Evolutionary conservation across 352 stramenopile genomes (phyloP).

Genomic region (Phytopythium delawarense): DNA sequence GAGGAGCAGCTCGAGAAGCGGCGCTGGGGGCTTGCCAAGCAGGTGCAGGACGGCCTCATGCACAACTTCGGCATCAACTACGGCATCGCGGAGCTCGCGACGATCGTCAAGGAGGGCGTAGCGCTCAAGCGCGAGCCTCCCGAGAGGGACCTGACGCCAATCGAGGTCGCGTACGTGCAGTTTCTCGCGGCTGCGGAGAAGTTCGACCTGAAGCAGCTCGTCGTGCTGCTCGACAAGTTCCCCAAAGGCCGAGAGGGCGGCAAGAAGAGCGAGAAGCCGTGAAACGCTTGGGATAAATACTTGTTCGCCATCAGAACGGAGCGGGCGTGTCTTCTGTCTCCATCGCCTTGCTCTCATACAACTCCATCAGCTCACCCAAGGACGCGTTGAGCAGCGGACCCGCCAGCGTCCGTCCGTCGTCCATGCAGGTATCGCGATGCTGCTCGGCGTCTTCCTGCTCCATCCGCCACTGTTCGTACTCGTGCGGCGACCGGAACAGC

Average conservation of each 20-base stretch:
- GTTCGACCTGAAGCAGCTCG: conserved; percentile 71
- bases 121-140: conserved; percentile 24
- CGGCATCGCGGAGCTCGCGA: conserved; percentile 57
- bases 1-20: conserved; percentile 68
- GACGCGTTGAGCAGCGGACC: conserved; percentile 38
- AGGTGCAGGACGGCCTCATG: conserved; percentile 63
- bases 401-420: conserved; percentile 26
- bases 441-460: conserved; percentile 52
- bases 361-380: conserved; percentile 45
- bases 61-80: conserved; percentile 75
- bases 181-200: conserved; percentile 69
- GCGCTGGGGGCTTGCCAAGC: conserved; percentile 67
- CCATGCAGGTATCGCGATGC: conserved; percentile 27
- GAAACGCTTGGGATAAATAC: not conserved
- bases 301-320: conserved; percentile 13
- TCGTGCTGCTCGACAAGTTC: conserved; percentile 60
- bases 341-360: conserved; percentile 55
- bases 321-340: conserved; percentile 36
- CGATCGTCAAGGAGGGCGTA: conserved; percentile 54
- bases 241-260: conserved; percentile 44
- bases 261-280: conserved; percentile 9
- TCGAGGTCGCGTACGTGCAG: conserved; percentile 54
- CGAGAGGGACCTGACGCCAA: conserved; percentile 25
- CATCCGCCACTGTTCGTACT: conserved; percentile 70
- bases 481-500: conserved; percentile 40